Evolutionary conservation across 257 asterid species (phyloP), one percentile per base, ranked within the genome.

Genomic region (Nicotiana attenuata): DNA sequence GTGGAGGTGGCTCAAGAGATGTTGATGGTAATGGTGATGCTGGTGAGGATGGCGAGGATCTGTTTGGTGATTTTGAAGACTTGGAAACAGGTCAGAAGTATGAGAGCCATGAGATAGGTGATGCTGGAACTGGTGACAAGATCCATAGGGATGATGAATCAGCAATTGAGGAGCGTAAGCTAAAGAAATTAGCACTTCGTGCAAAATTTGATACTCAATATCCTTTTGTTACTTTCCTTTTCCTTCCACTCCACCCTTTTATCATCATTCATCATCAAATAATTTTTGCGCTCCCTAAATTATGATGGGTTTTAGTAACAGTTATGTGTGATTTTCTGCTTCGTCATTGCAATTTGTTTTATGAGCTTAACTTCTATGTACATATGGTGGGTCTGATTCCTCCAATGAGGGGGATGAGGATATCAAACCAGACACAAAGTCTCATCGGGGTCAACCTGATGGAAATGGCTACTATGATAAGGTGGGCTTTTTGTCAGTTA

Each of bases 171-270:
- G 95, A 96, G 85, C 88, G 99, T 63, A 91, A 88, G 89, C 97
- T 89, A 71, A 92, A 92, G 88, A 96, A 96, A 86, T 83, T 94
- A 86, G 99, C 98, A 65, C 93, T 88, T 80, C 99, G 97, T 52
- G 98, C 98, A 61, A 92, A 90, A 88, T 94, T 96, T 91, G 98
- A 94, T 90, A 86, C 97, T 82, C 87, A 88, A 93, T 94, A 94
- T 96, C 98, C 98, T 94, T 91, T 38, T 56, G 76, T 81, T 60
- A 26, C 69, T 11, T 35, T 60, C 19, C 33, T 11, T 35, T 61
- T 80, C 28, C 63, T 45, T 80, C 24, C 33, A 64, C 10, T 73
- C 24, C 9, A 50, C 63, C 24, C 24, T 2, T 8, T 61, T 53
- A 29, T 61, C 24, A 17, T 63, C 29, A 14, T 75, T 22, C 35